These are phyloP conservation scores for Petunia hybrid DNA, from an alignment of 305 asterid genomes.

Conservation along the genomic window DNA sequence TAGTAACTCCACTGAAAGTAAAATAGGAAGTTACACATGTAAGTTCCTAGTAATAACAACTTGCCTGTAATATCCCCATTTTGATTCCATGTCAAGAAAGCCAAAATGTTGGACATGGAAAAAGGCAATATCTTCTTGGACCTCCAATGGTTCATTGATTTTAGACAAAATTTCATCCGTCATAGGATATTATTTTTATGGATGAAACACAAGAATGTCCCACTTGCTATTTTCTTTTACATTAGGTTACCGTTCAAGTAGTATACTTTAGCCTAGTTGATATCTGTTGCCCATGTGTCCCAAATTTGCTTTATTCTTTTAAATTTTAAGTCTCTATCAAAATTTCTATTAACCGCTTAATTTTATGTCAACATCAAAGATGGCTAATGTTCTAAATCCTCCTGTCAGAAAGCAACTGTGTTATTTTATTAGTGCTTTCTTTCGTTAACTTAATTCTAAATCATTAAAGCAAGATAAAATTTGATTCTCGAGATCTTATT, in stretches of 20 bases:
- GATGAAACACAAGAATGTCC: neutral
- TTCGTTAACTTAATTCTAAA: too few relatives aligned
- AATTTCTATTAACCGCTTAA: neutral
- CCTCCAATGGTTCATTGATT: neutral
- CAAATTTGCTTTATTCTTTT: neutral
- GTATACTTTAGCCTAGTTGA: neutral
- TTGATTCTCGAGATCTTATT: too few relatives aligned
- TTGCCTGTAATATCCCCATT: neutral
- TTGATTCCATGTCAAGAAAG: neutral
- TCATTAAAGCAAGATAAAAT: too few relatives aligned
- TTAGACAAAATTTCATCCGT: neutral
- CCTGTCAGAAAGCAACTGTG: neutral
- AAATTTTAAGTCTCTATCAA: neutral
- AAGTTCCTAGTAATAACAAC: neutral
- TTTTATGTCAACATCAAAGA: slow-evolving; percentile 22
- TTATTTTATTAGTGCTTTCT: too few relatives aligned
- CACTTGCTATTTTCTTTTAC: neutral
- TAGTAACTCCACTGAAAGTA: neutral
- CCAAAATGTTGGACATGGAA: neutral
- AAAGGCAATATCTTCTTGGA: slow-evolving; percentile 14
- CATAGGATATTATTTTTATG: neutral
- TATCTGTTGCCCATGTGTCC: neutral
- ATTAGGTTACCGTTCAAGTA: neutral
- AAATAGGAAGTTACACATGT: slow-evolving; percentile 7
- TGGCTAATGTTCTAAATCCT: neutral